Evolutionary conservation across 768 basidiomycete species (phyloP), one percentile per base, ranked within the genome.

Genomic region (Pilatotrama ljubarskyi): DNA sequence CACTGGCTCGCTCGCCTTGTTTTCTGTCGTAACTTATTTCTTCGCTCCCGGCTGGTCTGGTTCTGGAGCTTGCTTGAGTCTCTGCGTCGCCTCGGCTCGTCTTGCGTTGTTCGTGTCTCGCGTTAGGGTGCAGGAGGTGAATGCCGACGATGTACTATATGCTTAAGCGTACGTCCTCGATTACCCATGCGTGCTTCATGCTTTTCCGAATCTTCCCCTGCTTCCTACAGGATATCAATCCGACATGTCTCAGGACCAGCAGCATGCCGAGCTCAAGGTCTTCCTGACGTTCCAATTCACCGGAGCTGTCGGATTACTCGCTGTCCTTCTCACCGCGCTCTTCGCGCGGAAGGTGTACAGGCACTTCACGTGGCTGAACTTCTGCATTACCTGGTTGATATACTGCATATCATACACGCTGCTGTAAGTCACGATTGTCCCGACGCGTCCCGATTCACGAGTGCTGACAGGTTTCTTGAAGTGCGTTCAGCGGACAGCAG

Each of bases 291-390:
- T 63, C 47, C 56, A 58, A 26, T 48, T 55, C 47, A 26, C 29
- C 7, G 61, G 61, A 5, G 61, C 40, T 4, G 32, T 52, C 40
- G 61, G 61, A 13, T 38, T 63, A 20, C 52, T 63, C 18, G 56
- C 52, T 1, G 61, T 63, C 18, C 56, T 63, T 20, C n/a, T 58
- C 35, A 63, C 61, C 15, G 61, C 61, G n/a, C 38, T 63, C 14
- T 58, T 63, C 47, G 55, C 61, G 29, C 52, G 38, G 20, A 63
- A 63, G 29, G 53, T 63, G 32, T 63, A 63, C 51, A 26, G 61
- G 20, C 59, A 61, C 41, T 58, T 58, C n/a, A 61, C 64, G 25
- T 64, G 64, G 64, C 51, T 64, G 59, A 64, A 64, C 60, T 64
- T 64, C 59, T 61, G 59, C 56, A 61, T 64, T 14, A 58, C 59